A percentile compares a stretch with the other conserved stretches of the same genome.
Evolutionary conservation across 495 filamentous ascomycete genomes (phyloP).

Genomic region (Daldinia bambusicola): DNA sequence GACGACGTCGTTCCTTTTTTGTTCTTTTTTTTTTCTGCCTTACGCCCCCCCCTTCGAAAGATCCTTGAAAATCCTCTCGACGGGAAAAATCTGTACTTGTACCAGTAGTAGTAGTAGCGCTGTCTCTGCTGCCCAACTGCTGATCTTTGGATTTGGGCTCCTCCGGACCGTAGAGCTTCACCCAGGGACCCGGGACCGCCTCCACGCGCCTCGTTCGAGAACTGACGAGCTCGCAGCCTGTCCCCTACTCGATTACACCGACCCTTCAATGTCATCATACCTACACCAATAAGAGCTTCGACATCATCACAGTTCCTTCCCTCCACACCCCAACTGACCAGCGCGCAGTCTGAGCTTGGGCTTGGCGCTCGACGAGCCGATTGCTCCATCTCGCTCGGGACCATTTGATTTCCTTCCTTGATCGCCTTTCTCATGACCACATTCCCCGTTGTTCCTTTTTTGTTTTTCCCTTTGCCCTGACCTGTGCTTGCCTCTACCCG

Average conservation of each 20-base stretch:
- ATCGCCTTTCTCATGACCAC: conserved; percentile 53
- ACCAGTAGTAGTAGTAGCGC: conserved; percentile 39
- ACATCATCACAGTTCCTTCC: conserved; percentile 41
- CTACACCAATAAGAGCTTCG: conserved; percentile 47
- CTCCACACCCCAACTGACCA: conserved; percentile 49
- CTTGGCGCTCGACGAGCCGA: conserved; percentile 45
- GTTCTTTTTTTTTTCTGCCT: conserved; percentile 11
- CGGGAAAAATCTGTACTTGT: conserved; percentile 24
- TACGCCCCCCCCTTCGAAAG: conserved; percentile 18
- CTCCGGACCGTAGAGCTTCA: conserved; percentile 44
- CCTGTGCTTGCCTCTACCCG: conserved; percentile 47
- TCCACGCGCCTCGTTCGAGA: conserved; percentile 47
- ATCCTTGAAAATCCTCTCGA: conserved; percentile 34
- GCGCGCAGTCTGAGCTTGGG: conserved; percentile 45
- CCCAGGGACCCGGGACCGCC: conserved; percentile 45
- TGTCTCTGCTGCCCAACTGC: conserved; percentile 54
- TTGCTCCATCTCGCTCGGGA: conserved; percentile 44
- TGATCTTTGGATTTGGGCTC: conserved; percentile 52
- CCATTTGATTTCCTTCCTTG: conserved; percentile 44
- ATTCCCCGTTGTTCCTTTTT: conserved; percentile 53
- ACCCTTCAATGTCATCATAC: conserved; percentile 48
- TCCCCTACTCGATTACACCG: conserved; percentile 46
- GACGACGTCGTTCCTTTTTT: conserved; percentile 41
- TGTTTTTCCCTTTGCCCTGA: conserved; percentile 42
- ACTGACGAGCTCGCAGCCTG: conserved; percentile 44